Percentiles rank a stretch among this genome's conserved stretches.
phyloP scores from a whole-genome alignment of 2,329 filamentous ascomycete genomes.

The Alternaria ethzedia region DNA sequence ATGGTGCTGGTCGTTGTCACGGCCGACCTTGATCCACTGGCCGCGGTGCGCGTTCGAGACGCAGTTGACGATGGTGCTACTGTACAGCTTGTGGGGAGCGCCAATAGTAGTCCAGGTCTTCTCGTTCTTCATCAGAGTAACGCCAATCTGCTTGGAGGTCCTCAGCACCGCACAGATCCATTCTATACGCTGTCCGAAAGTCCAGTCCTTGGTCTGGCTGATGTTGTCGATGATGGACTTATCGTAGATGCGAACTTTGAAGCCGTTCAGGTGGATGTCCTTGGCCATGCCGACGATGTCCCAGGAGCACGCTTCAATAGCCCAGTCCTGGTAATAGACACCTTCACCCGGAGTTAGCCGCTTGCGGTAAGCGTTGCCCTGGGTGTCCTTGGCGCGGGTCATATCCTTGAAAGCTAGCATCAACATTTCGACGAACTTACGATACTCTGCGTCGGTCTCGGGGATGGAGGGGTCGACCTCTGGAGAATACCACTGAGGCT shows the following conservation, averaged over 20 bases:
- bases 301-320: slow-evolving; percentile 20
- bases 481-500: slow-evolving; percentile 10
- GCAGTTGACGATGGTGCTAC: slow-evolving; percentile 10
- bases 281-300: slow-evolving; percentile 13
- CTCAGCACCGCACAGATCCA: slow-evolving; percentile 17
- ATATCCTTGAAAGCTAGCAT: slow-evolving; percentile 16
- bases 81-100: slow-evolving; percentile 20
- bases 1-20: slow-evolving; percentile 6
- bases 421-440: background rate
- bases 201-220: slow-evolving; percentile 17
- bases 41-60: slow-evolving; percentile 14
- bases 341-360: slow-evolving; percentile 8
- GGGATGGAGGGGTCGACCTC: slow-evolving; percentile 12
- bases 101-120: slow-evolving; percentile 16
- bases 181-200: slow-evolving; percentile 15
- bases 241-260: slow-evolving; percentile 16
- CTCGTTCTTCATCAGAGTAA: slow-evolving; percentile 20
- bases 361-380: slow-evolving; percentile 15
- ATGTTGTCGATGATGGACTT: slow-evolving; percentile 11
- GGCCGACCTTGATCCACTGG: slow-evolving; percentile 13
- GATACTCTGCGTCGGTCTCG: slow-evolving; percentile 7
- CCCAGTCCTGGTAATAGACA: slow-evolving; percentile 14
- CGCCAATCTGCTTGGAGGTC: slow-evolving; percentile 13
- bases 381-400: slow-evolving; percentile 3
- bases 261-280: slow-evolving; percentile 13